Percentiles rank a stretch among this genome's conserved stretches.
These are phyloP conservation scores for Hypholoma sublateritium DNA, from an alignment of 768 basidiomycete species.

Conservation along the genomic window DNA sequence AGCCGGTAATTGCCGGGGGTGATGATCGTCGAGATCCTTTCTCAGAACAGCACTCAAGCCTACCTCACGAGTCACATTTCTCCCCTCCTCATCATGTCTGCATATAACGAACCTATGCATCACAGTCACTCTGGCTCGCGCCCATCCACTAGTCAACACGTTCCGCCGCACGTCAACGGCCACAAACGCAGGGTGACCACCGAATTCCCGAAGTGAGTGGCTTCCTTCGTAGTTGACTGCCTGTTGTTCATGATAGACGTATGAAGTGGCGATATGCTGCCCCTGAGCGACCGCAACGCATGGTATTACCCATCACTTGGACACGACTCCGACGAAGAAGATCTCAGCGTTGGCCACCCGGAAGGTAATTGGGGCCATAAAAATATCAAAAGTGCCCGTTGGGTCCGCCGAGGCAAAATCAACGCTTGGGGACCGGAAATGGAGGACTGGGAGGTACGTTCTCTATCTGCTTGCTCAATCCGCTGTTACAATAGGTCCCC, in stretches of 20 bases:
- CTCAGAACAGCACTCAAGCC: neutral
- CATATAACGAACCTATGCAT: slow-evolving; percentile 21
- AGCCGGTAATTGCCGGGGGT: slow-evolving; percentile 19
- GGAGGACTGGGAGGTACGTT: slow-evolving; percentile 82
- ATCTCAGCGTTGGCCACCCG: slow-evolving; percentile 41
- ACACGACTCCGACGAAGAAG: slow-evolving; percentile 64
- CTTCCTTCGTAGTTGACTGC: slow-evolving; percentile 18
- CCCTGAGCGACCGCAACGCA: slow-evolving; percentile 69
- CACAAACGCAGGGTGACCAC: slow-evolving; percentile 27
- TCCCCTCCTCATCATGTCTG: slow-evolving; percentile 12
- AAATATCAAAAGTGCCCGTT: slow-evolving; percentile 69
- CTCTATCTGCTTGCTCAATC: slow-evolving; percentile 2
- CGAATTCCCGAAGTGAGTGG: slow-evolving; percentile 27
- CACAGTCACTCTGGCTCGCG: slow-evolving; percentile 16
- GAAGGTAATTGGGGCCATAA: slow-evolving; percentile 88
- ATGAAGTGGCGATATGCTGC: slow-evolving; percentile 33
- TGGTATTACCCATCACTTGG: slow-evolving; percentile 89
- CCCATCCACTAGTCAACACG: slow-evolving; percentile 21
- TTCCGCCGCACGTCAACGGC: slow-evolving; percentile 24
- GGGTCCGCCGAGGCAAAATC: slow-evolving; percentile 82
- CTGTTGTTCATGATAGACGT: slow-evolving; percentile 17
- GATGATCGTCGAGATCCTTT: neutral
- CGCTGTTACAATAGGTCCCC: slow-evolving; percentile 6
- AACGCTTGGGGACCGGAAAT: slow-evolving; percentile 80
- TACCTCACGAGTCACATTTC: neutral